Base-by-base conservation (phyloP, 768 basidiomycete species). In the Scleroderma citrinum region DNA sequence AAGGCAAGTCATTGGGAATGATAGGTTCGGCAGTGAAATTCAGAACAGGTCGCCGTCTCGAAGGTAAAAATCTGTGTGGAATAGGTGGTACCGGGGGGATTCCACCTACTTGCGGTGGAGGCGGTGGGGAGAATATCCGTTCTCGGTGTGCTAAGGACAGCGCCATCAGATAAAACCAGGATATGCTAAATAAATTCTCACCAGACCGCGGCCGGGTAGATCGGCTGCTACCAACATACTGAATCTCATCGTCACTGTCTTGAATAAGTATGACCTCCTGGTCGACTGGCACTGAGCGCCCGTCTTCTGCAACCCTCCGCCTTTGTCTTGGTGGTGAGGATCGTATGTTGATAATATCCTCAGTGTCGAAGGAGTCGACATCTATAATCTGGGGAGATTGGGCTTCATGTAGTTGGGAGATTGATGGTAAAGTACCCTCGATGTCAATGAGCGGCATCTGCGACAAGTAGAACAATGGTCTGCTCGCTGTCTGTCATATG, bases 51-150 rank as follows among this genome's bases (percentile, higher is more conserved):
- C 64, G 70, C 2, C 60, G 67, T 5, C 65, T 71, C 52, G 71
- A 54, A 5, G 71, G 71, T 24, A 74, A 51, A 20, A 74, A 74
- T 24, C 72, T 60, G 20, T 57, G 57, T 1, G 75, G 76, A 11
- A 76, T 55, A 16, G 54, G 61, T 13, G 85, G 85, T 0, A 86
- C 79, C 1, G 83, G 82, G 1, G 84, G 85, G 3, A 76, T 63
- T 2, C 61, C 52, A 16, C 55, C 58, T 21, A 63, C 57, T 44
- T 67, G 69, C 13, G 68, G 67, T 29, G 71, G 75, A 7, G 78
- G 78, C 13, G 82, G 79, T 23, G 79, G 79, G 1, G 77, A 71
- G 40, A 69, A 64, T 29, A 74, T 57, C 23, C 57, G 65, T 13
- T 49, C 56, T 47, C 66, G 58, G 31, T 47, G 43, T 7, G 48